Percentiles rank a stretch among this genome's conserved stretches.
Evolutionary conservation across 148 eudicot species (phyloP).

Genomic region (Arbutus unedo): DNA sequence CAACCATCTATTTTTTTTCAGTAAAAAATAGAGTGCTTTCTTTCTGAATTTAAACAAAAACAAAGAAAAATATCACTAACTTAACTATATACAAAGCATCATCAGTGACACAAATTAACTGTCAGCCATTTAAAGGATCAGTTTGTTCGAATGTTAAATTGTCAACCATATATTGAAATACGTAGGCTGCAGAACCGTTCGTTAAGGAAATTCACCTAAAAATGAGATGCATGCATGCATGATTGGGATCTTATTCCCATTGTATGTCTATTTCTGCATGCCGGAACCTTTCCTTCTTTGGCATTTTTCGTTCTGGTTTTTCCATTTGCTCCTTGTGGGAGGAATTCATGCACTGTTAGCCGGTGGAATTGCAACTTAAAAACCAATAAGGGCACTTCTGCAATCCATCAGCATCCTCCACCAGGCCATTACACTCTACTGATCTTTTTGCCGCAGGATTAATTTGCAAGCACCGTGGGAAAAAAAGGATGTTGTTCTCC

Average conservation of each 20-base stretch:
- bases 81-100: neutral
- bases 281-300: neutral
- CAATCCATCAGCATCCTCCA: neutral
- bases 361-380: neutral
- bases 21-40: neutral
- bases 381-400: neutral
- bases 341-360: neutral
- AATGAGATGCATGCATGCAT: neutral
- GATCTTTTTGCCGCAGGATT: neutral
- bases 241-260: neutral
- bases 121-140: neutral
- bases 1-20: neutral
- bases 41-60: neutral
- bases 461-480: neutral
- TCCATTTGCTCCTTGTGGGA: neutral
- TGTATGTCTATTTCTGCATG: neutral
- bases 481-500: slow-evolving; percentile 2
- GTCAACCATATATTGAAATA: neutral
- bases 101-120: neutral
- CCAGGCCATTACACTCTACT: neutral
- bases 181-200: neutral
- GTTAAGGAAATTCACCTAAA: neutral
- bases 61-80: too few species aligned
- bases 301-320: neutral
- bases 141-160: neutral